Base-by-base conservation (phyloP, 345 rosid species). In the Luvunga scandens region DNA sequence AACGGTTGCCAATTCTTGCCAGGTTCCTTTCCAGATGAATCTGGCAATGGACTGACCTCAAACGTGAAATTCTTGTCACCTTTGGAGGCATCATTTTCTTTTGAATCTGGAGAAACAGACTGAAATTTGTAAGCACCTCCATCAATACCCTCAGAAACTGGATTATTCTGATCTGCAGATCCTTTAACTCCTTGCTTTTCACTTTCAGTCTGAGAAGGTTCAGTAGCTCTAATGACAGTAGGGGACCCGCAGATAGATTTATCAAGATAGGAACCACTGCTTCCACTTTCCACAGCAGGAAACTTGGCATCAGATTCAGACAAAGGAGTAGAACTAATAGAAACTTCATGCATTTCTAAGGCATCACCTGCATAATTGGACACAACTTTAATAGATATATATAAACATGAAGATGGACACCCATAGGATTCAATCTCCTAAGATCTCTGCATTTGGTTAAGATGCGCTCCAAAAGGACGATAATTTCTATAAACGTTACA, bases 51-150 rank as follows among this genome's bases (percentile, higher is more conserved):
- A 75, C 69, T 79, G 31, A 89, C 88, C 83, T 86, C 88, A 76
- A 88, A 86, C 56, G 89, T 87, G 78, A 86, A 83, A 80, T 86
- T 88, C 74, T 77, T 80, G 33, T 86, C 93, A 81, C 85, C 87
- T 81, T 86, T 81, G 59, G 87, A 76, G 45, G 81, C 73, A 80
- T 83, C 83, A 57, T 66, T 85, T 80, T 77, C 90, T 64, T 86
- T 86, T 64, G 83, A 69, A 76, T 82, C 83, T 34, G 73, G 69
- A 70, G 91, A 81, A 82, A 60, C 34, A 71, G 81, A 69, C 14
- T 30, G 69, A 75, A 57, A 24, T 75, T 79, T 83, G 50, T 39
- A 33, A 8, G 78, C 83, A 63, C 69, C 75, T 68, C 19, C 75
- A 75, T 74, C 86, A 25, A 45, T 75, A 59, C 66, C 73, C 69